Percentiles rank a stretch among this genome's conserved stretches.
Conservation (phyloP, 192 early-diverging fungal species). For the Backusella mclennaniae region DNA sequence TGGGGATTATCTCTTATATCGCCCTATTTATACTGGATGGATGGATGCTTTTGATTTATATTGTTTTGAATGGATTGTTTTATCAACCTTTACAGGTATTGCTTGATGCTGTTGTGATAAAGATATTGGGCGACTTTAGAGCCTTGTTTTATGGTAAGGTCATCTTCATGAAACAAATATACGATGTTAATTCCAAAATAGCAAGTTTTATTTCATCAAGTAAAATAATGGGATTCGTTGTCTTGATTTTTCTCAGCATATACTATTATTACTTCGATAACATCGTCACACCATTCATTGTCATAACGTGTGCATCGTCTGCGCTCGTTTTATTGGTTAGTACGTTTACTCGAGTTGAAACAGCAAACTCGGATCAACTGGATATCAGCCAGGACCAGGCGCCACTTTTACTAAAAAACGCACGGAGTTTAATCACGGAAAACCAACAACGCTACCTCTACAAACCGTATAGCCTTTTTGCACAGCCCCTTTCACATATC, state of each 20-base stretch:
- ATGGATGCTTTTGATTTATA: not conserved
- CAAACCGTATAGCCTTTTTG: not conserved
- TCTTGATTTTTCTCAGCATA: not conserved
- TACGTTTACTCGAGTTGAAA: not conserved
- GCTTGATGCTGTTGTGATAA: not conserved
- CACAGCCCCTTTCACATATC: not conserved
- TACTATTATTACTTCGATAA: not conserved
- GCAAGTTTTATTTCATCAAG: not conserved
- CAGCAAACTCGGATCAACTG: not conserved
- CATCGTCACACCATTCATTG: not conserved
- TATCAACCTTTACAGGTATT: not conserved
- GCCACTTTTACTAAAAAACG: not conserved
- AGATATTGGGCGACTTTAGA: not conserved
- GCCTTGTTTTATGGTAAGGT: not conserved
- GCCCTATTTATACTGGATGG: not conserved
- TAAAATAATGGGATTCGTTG: not conserved
- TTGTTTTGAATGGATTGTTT: not conserved
- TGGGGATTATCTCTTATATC: not conserved
- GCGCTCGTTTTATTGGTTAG: not conserved
- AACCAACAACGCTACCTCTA: not conserved
- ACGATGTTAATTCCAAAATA: not conserved
- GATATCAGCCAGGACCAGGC: slow-evolving; percentile 7
- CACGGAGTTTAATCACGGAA: not conserved
- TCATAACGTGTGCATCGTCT: not conserved
- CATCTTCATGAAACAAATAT: not conserved